Evolutionary conservation across 306 rosid genomes (phyloP).

Genomic region (Glycine tomentella): DNA sequence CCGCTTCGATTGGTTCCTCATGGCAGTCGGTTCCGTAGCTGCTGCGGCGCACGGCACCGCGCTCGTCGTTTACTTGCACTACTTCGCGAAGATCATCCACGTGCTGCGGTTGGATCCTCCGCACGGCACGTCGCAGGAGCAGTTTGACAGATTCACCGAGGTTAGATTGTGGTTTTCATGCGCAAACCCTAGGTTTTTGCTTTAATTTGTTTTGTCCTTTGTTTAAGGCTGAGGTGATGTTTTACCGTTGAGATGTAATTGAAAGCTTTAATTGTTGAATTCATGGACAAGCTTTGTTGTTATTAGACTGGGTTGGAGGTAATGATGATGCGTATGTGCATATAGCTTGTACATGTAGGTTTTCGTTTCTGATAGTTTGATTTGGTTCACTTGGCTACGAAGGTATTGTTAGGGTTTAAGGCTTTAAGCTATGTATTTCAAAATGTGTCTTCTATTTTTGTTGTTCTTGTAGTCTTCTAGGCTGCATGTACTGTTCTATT

Average conservation of each 20-base stretch:
- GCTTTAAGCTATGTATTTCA: background rate
- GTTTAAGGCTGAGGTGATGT: background rate
- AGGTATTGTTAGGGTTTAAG: slow-evolving; percentile 27
- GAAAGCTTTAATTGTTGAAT: slow-evolving; percentile 32
- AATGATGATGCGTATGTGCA: background rate
- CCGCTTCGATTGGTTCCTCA: slow-evolving; percentile 90
- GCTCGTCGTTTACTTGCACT: slow-evolving; percentile 90
- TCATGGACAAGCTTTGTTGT: slow-evolving; percentile 26
- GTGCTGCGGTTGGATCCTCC: slow-evolving; percentile 48
- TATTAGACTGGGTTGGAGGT: background rate
- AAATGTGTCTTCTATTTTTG: slow-evolving; percentile 9
- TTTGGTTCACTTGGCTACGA: slow-evolving; percentile 35
- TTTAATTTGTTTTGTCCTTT: background rate
- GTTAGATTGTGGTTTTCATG: slow-evolving; percentile 58
- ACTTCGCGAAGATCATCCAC: slow-evolving; percentile 91
- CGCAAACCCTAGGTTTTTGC: slow-evolving; percentile 44
- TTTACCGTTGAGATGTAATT: slow-evolving; percentile 32
- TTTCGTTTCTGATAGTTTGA: slow-evolving; percentile 19
- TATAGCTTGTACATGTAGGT: background rate
- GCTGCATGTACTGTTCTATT: slow-evolving; percentile 32
- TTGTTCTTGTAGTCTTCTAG: background rate
- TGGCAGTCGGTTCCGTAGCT: slow-evolving; percentile 86
- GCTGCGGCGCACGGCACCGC: slow-evolving; percentile 99
- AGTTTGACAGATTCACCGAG: slow-evolving; percentile 71
- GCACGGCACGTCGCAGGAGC: slow-evolving; percentile 25